Base-by-base conservation (phyloP, 2,329 filamentous ascomycete species). In the Penicillium thymicola region DNA sequence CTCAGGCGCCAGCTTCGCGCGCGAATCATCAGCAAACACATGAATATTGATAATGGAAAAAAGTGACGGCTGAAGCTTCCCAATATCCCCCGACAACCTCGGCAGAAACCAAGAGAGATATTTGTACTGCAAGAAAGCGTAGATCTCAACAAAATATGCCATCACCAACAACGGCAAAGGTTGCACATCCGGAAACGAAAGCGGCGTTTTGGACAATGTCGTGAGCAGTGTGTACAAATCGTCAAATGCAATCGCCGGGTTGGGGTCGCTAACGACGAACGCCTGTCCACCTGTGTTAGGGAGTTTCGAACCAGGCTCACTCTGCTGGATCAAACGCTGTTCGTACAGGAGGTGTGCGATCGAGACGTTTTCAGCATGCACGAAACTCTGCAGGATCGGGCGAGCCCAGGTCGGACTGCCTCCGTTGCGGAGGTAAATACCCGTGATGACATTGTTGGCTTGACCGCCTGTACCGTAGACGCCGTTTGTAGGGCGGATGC, bases 301-400 rank as follows among this genome's bases (percentile, higher is more conserved):
- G 2, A 65, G 58, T 5, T 37, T 34, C 36, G 58, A 56, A 2
- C 54, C 51, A 16, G 45, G 59, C 21, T 55, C 38, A 13, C 62
- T 62, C 18, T 72, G 69, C 25, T 74, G 69, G 30, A 81, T 60
- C 1, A 85, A 75, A 6, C 79, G 79, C 18, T 77, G 75, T 67
- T 84, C 82, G 66, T 81, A 81, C 25, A 78, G 71, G 4, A 84
- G 72, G 61, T 85, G 82, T 5, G 78, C 81, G 18, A 83, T 69
- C 10, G 81, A 80, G 57, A 82, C 79, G 67, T 85, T 84, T 52
- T 78, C 76, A 5, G 74, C 75, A 58, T 78, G 73, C 45, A 81
- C 78, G 63, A 79, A 81, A 66, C 78, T 79, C 63, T 83, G 80
- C 27, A 81, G 70, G 28, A 79, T 69, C 16, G 76, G 73, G 5